These are phyloP conservation scores for Diplocarpon rosae DNA, from an alignment of 2,329 filamentous ascomycete genomes.

Conservation along the genomic window DNA sequence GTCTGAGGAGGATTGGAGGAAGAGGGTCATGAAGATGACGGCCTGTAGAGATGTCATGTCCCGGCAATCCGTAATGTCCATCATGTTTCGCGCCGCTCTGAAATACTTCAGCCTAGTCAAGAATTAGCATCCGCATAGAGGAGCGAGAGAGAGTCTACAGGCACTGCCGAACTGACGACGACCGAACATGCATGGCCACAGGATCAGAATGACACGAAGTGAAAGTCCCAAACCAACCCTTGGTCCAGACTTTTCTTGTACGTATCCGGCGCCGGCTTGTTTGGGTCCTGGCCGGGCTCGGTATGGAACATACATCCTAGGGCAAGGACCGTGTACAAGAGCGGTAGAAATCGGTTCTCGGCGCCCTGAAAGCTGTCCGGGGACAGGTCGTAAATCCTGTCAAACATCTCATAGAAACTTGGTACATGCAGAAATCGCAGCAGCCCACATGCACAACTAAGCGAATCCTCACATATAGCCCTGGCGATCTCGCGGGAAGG, in stretches of 20 bases:
- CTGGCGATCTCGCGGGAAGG: constrained; percentile 50
- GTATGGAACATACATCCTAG: constrained; percentile 64
- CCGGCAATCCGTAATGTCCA: constrained; percentile 59
- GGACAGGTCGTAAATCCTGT: constrained; percentile 64
- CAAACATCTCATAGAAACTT: constrained; percentile 65
- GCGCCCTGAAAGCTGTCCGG: constrained; percentile 50
- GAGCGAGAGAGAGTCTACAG: background rate
- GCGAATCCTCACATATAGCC: constrained; percentile 42
- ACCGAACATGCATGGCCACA: background rate
- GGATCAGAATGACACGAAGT: background rate
- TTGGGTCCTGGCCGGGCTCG: constrained; percentile 37
- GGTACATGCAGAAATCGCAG: constrained; percentile 70
- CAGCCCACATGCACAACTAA: constrained; percentile 47
- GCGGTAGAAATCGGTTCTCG: constrained; percentile 57
- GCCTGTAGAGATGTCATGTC: constrained; percentile 66
- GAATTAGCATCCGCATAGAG: background rate
- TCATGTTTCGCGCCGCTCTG: constrained; percentile 51
- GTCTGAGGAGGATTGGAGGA: constrained; percentile 69
- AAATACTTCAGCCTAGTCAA: constrained; percentile 60
- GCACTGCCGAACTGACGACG: background rate
- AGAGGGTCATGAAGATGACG: constrained; percentile 69
- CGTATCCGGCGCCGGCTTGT: constrained; percentile 34
- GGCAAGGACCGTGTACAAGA: constrained; percentile 60
- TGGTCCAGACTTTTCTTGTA: constrained; percentile 44
- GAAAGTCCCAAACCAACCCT: constrained; percentile 34